Percentiles rank a stretch among this genome's conserved stretches.
phyloP scores from a whole-genome alignment of 768 basidiomycete species.

The Mycena olivaceomarginata region DNA sequence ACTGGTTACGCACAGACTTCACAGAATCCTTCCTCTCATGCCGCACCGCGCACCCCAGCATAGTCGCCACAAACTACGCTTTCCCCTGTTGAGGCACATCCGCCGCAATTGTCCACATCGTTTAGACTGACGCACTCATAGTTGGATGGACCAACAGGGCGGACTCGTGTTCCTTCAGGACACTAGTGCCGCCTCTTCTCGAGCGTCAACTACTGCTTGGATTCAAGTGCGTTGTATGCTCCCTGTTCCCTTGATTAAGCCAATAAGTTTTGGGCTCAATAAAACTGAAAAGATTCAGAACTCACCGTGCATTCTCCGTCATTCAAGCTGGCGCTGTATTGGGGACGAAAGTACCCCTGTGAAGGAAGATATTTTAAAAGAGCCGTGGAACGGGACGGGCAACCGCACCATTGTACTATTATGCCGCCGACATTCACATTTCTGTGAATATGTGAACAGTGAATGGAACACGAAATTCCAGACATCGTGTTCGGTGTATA shows the following conservation, averaged over 20 bases:
- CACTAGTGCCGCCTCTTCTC: constrained; percentile 28
- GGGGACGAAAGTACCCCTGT: constrained; percentile 31
- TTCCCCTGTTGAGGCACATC: constrained; percentile 43
- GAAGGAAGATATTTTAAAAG: neutral
- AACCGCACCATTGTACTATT: constrained; percentile 37
- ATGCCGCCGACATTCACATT: constrained; percentile 38
- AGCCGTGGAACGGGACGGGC: neutral
- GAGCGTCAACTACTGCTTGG: constrained; percentile 18
- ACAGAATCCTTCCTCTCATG: constrained; percentile 42
- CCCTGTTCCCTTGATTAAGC: neutral
- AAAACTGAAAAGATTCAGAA: neutral
- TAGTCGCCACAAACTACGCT: constrained; percentile 42
- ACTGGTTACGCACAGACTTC: constrained; percentile 39
- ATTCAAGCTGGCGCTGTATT: constrained; percentile 26
- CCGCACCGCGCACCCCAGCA: constrained; percentile 40
- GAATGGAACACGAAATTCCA: neutral
- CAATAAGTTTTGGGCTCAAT: no score
- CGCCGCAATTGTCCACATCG: constrained; percentile 47
- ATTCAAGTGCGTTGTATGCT: constrained; percentile 3
- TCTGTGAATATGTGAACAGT: neutral
- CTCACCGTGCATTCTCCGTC: constrained; percentile 25
- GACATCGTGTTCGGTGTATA: constrained; percentile 5
- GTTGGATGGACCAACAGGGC: constrained; percentile 38
- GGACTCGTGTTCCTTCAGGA: constrained; percentile 22
- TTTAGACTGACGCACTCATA: constrained; percentile 44